These are phyloP conservation scores for Yarrowia sp. DNA, from an alignment of 805 yeast genomes.

Conservation along the genomic window DNA sequence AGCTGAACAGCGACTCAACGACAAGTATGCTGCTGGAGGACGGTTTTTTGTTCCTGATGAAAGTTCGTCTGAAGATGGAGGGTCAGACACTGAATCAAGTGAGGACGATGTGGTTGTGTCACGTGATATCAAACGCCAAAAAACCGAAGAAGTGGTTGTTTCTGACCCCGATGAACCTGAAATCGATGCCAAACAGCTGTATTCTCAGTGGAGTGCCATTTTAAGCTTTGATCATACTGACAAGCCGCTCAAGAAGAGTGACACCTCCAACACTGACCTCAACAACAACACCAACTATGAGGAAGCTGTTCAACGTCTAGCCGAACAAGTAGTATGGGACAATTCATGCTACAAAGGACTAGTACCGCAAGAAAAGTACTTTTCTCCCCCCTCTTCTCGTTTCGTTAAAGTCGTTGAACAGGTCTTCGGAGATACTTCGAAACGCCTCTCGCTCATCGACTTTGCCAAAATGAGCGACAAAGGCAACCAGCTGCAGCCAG, in stretches of 20 bases:
- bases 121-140: not conserved
- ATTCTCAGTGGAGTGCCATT: not conserved
- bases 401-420: conserved; percentile 1
- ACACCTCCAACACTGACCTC: not conserved
- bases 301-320: conserved; percentile 25
- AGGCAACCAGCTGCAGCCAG: conserved; percentile 4
- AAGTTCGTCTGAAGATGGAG: not conserved
- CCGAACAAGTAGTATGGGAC: conserved; percentile 21
- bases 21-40: conserved; percentile 87
- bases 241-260: not conserved
- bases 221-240: not conserved
- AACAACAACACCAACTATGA: not conserved
- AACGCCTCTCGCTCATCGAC: not conserved
- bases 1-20: conserved; percentile 71
- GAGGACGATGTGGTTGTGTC: not conserved
- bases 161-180: conserved; percentile 7
- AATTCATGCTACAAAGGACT: not conserved
- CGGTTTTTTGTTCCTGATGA: conserved; percentile 63
- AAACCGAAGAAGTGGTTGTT: not conserved
- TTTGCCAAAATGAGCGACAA: conserved; percentile 21
- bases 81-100: not conserved
- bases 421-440: not conserved
- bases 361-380: not conserved
- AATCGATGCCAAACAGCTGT: not conserved
- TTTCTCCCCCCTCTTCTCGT: not conserved